Evolutionary conservation across 202 grass and related monocot species (phyloP).

Genomic region (Eragrostis tef): DNA sequence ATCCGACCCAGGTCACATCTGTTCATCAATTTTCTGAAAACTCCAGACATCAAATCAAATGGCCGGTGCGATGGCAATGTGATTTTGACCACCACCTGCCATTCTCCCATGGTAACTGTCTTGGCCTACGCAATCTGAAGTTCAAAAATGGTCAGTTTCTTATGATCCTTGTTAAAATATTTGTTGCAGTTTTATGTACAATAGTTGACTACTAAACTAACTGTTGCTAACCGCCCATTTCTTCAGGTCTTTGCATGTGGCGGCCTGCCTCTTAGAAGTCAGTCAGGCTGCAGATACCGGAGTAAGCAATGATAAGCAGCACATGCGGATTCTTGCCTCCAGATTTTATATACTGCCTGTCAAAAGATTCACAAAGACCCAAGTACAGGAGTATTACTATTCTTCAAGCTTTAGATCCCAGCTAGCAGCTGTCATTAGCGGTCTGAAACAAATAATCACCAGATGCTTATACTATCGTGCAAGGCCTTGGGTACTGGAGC

Average conservation of each 20-base stretch:
- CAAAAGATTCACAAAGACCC: background rate
- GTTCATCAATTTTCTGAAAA: slow-evolving; percentile 16
- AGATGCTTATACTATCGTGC: background rate
- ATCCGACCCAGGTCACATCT: slow-evolving; percentile 37
- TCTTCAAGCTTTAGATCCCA: slow-evolving; percentile 6
- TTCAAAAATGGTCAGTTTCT: background rate
- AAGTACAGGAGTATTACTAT: background rate
- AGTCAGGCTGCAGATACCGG: slow-evolving; percentile 29
- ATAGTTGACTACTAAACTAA: background rate
- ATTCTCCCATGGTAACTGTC: slow-evolving; percentile 48
- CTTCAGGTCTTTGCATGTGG: slow-evolving; percentile 5
- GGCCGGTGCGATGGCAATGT: slow-evolving; percentile 17
- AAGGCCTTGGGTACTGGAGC: slow-evolving; percentile 18
- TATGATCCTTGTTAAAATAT: slow-evolving; percentile 6
- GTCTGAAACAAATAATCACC: background rate
- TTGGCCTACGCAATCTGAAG: background rate
- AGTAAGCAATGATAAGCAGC: slow-evolving; percentile 17
- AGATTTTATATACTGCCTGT: background rate
- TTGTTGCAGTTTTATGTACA: background rate
- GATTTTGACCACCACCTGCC: slow-evolving; percentile 30
- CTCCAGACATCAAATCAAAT: slow-evolving; percentile 7
- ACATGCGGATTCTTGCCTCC: slow-evolving; percentile 13
- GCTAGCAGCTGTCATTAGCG: slow-evolving; percentile 15
- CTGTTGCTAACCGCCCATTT: slow-evolving; percentile 9
- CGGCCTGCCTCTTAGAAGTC: slow-evolving; percentile 4